Evolutionary conservation across 768 basidiomycete species (phyloP), one percentile per base, ranked within the genome.

Genomic region (Termitomyces eurrhizus): DNA sequence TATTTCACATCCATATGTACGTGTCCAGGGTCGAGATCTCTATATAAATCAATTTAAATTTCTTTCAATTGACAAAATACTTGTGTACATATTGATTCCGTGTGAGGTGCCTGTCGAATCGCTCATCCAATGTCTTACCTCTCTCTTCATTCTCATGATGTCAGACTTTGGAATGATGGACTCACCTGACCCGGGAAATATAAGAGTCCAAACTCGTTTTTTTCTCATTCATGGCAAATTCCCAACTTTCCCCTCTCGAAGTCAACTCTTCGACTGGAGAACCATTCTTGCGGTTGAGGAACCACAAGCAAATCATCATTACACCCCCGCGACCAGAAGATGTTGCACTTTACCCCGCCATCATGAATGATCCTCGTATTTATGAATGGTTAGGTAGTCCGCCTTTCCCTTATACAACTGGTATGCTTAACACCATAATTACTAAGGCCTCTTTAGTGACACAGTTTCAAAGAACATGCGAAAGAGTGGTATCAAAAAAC

Each of bases 281-380:
- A 60, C 73, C 72, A 5, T 88, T 83, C 69, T 75, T 88, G 16
- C 81, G 80, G 12, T 76, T 89, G 24, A 67, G 64, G 59, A 64
- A 72, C 39, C 84, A 84, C 42, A 74, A 77, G 57, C 77, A 83
- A 60, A 82, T 88, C 63, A 80, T 88, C 58, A 62, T 88, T 41
- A 88, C 86, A 7, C 81, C 87, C 18, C 83, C 83, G 18, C 82
- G 86, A 44, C 55, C 13, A 69, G 75, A 32, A 55, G 66, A 64
- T 59, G 58, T 62, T 5, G 45, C n/a, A 24, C 60, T 62, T 9
- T 59, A 77, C n/a, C 62, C 75, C 7, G 63, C 73, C 0, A 66
- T 75, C 59, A 64, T 87, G 65, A 87, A 86, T 62, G 83, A 89
- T 62, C 70, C 72, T 37, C 67, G 72, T 6, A 74, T 90, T 7